phyloP scores from a whole-genome alignment of 306 rosid genomes.

The Sicyos edulis region DNA sequence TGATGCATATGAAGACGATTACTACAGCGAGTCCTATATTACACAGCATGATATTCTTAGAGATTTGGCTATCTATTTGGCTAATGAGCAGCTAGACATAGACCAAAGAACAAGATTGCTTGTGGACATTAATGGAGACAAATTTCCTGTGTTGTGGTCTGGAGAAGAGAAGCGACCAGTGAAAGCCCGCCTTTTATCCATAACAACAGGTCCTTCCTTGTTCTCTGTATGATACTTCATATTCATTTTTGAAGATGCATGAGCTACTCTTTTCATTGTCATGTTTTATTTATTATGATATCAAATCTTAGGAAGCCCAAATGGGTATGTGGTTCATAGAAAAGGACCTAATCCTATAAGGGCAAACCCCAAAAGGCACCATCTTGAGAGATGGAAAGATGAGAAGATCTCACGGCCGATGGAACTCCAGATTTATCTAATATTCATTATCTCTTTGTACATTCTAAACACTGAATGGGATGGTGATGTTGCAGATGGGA shows the following conservation, averaged over 20 bases:
- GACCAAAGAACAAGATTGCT: conserved; percentile 38
- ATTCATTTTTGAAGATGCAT: not conserved
- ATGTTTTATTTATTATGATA: no score
- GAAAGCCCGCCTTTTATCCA: conserved; percentile 42
- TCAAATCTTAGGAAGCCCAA: no score
- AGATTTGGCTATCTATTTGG: conserved; percentile 49
- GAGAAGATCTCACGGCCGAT: no score
- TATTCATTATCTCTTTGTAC: not conserved
- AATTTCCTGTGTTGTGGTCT: conserved; percentile 53
- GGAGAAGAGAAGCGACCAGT: conserved; percentile 22
- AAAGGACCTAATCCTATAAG: no score
- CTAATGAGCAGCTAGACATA: conserved; percentile 21
- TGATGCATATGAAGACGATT: conserved; percentile 32
- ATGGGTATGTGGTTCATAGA: no score
- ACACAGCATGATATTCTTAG: conserved; percentile 52
- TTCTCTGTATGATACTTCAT: conserved; percentile 27
- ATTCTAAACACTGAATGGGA: not conserved
- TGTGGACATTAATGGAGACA: conserved; percentile 37
- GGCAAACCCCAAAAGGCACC: no score
- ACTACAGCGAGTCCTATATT: conserved; percentile 44
- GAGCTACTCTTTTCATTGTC: no score
- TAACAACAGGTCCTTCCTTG: conserved; percentile 51
- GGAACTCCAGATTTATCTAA: no score
- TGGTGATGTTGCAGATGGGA: conserved; percentile 45
- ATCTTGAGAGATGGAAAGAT: no score